A percentile compares a stretch with the other conserved stretches of the same genome.
Evolutionary conservation across 495 filamentous ascomycete genomes (phyloP).

Genomic region (Schizothecium vesticola): DNA sequence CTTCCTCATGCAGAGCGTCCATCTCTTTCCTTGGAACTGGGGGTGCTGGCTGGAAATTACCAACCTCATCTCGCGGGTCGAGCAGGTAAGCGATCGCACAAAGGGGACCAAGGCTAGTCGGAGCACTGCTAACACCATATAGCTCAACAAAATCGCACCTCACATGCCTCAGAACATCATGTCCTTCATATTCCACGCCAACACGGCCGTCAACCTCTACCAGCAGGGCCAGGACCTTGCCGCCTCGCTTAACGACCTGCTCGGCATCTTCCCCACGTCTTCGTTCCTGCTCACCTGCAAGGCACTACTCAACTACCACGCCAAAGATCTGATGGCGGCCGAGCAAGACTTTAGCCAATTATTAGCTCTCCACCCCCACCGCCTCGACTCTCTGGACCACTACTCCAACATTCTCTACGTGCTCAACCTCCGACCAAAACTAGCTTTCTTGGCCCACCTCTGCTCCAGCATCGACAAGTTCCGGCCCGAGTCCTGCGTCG

Average conservation of each 20-base stretch:
- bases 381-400: constrained; percentile 84
- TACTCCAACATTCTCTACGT: constrained; percentile 98
- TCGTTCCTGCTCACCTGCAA: constrained; percentile 85
- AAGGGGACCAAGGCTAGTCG: background rate
- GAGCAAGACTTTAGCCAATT: constrained; percentile 81
- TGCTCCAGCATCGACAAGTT: constrained; percentile 91
- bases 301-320: constrained; percentile 84
- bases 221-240: constrained; percentile 72
- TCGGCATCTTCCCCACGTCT: constrained; percentile 76
- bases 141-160: constrained; percentile 47
- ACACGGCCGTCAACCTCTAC: constrained; percentile 85
- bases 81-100: constrained; percentile 58
- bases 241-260: constrained; percentile 65
- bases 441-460: constrained; percentile 87
- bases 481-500: constrained; percentile 92
- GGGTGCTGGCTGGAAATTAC: constrained; percentile 90
- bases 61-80: constrained; percentile 63
- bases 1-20: constrained; percentile 79
- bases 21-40: constrained; percentile 90
- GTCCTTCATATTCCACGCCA: constrained; percentile 86
- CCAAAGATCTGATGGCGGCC: constrained; percentile 85
- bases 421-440: constrained; percentile 74
- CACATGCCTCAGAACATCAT: constrained; percentile 84
- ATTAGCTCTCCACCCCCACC: constrained; percentile 72
- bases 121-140: constrained; percentile 14